Evolutionary conservation across 2,329 filamentous ascomycete species (phyloP).

Genomic region (Thelonectria olida): DNA sequence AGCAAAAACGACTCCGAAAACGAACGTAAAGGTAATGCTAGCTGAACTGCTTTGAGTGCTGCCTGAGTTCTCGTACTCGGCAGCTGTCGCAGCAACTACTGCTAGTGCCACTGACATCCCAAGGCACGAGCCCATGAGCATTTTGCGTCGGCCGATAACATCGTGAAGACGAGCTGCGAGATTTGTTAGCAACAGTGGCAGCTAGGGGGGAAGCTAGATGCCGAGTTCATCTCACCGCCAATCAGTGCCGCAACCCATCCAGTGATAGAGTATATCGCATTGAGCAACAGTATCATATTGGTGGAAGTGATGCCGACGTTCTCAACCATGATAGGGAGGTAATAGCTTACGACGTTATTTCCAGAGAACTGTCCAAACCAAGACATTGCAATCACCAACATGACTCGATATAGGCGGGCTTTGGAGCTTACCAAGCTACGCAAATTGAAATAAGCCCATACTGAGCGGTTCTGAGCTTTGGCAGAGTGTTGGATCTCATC

Average conservation of each 20-base stretch:
- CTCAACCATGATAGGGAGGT: constrained; percentile 47
- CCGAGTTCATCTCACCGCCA: constrained; percentile 32
- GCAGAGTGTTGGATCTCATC: constrained; percentile 45
- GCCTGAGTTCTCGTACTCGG: constrained; percentile 42
- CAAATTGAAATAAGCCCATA: constrained; percentile 48
- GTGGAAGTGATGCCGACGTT: constrained; percentile 47
- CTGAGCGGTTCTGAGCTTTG: constrained; percentile 40
- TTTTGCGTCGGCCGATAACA: constrained; percentile 49
- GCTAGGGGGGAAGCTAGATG: not conserved
- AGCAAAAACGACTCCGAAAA: constrained; percentile 47
- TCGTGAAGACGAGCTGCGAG: constrained; percentile 47
- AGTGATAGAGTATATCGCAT: constrained; percentile 49
- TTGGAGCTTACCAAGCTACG: constrained; percentile 45
- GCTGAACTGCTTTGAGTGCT: constrained; percentile 44
- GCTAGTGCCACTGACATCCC: constrained; percentile 47
- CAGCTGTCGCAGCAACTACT: constrained; percentile 48
- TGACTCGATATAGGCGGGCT: constrained; percentile 46
- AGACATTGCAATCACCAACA: constrained; percentile 49
- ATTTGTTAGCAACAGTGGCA: not conserved
- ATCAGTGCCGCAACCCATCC: constrained; percentile 47
- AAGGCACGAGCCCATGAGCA: constrained; percentile 47
- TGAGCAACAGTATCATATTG: constrained; percentile 48
- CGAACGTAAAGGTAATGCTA: constrained; percentile 50
- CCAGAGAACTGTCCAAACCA: constrained; percentile 53
- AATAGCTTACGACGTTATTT: constrained; percentile 44